phyloP scores from a whole-genome alignment of 257 asterid genomes.

The Solanum arcanum region DNA sequence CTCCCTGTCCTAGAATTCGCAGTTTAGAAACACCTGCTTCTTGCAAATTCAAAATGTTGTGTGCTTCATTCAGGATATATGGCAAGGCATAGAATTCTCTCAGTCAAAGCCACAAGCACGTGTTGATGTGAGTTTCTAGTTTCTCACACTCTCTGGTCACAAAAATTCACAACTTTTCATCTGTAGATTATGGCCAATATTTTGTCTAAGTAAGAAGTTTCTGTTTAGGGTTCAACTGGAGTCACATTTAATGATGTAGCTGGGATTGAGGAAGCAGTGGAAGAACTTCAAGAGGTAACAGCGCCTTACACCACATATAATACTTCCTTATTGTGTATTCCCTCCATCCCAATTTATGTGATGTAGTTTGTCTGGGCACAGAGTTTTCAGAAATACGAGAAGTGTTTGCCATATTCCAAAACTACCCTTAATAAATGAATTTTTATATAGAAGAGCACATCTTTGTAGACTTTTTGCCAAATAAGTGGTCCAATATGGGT shows the following conservation, averaged over 20 bases:
- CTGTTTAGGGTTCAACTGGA: conserved; percentile 86
- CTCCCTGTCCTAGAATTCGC: background rate
- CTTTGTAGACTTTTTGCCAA: background rate
- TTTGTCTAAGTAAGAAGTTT: conserved; percentile 8
- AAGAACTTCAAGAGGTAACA: conserved; percentile 95
- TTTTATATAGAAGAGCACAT: background rate
- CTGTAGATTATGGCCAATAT: background rate
- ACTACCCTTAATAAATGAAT: background rate
- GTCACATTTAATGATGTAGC: conserved; percentile 89
- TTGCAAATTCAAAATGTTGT: background rate
- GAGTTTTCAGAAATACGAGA: background rate
- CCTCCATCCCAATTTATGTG: background rate
- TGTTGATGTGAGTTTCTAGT: conserved; percentile 70
- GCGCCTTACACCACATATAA: background rate
- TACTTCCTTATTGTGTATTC: background rate
- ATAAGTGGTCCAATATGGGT: background rate
- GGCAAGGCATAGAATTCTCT: conserved; percentile 99
- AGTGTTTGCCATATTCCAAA: background rate
- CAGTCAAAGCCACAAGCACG: conserved; percentile 99
- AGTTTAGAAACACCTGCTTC: background rate
- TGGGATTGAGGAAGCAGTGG: conserved; percentile 98
- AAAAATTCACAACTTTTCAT: background rate
- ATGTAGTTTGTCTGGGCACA: background rate
- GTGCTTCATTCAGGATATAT: conserved; percentile 68
- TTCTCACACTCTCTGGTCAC: background rate